Evolutionary conservation across 2,329 filamentous ascomycete species (phyloP).

Genomic region (Aureobasidium sp.): DNA sequence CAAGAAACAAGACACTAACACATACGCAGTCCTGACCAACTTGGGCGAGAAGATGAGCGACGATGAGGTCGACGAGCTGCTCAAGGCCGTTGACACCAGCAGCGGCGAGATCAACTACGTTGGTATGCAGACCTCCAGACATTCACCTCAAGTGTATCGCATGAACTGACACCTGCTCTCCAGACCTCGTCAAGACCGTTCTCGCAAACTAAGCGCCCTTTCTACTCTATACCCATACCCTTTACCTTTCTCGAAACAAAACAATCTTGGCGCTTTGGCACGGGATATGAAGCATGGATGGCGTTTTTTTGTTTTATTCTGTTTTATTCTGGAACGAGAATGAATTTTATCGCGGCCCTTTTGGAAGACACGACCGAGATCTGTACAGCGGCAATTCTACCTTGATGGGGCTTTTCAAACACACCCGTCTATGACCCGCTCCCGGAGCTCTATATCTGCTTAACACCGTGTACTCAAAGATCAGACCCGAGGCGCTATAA

Average conservation of each 20-base stretch:
- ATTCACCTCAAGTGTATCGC: background rate
- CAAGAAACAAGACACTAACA: background rate
- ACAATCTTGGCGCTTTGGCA: slow-evolving; percentile 5
- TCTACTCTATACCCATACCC: background rate
- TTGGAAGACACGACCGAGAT: background rate
- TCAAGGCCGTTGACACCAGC: slow-evolving; percentile 96
- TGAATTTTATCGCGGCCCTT: background rate
- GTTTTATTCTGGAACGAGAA: slow-evolving; percentile 4
- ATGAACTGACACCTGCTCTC: background rate
- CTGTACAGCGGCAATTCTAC: slow-evolving; percentile 9
- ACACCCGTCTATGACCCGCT: background rate
- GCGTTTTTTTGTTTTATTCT: slow-evolving; percentile 7
- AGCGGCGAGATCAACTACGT: slow-evolving; percentile 97
- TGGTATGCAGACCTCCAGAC: slow-evolving; percentile 47
- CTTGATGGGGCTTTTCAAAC: background rate
- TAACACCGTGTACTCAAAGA: background rate
- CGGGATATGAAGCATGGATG: slow-evolving; percentile 12
- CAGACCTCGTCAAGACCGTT: slow-evolving; percentile 33
- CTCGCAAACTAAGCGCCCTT: slow-evolving; percentile 25
- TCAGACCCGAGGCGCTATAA: background rate
- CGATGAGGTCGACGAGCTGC: slow-evolving; percentile 95
- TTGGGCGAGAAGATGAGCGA: slow-evolving; percentile 99
- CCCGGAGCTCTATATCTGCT: background rate
- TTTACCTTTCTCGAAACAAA: slow-evolving; percentile 4
- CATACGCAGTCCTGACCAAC: slow-evolving; percentile 68